Evolutionary conservation across 1,284 basidiomycete species (phyloP), one percentile per base, ranked within the genome.

Genomic region (Ceratobasidium sp.): DNA sequence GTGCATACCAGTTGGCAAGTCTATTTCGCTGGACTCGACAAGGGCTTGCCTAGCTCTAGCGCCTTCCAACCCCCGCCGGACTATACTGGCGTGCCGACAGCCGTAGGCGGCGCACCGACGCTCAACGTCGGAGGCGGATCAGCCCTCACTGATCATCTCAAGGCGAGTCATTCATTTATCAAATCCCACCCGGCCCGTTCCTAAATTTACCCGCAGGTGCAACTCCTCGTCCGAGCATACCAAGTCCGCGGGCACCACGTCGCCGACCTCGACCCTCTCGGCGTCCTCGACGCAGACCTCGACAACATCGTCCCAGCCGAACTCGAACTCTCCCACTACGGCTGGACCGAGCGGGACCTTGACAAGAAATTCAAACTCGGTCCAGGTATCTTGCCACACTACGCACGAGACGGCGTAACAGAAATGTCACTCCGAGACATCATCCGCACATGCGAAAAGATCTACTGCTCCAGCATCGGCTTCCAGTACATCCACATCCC

Each of bases 401-500:
- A 98, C 85, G 93, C 93, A 23, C 93, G 90, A 7, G 95, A 95
- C 82, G 95, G 95, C 81, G 87, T 90, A 67, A 93, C 92, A 84
- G 93, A 95, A 77, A 95, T 99, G 94, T 92, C 94, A 40, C 89
- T 99, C 61, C 89, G 96, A 58, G 95, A 99, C 82, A 96, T 99
- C 84, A 96, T 99, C 85, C 93, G 94, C 81, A 91, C 95, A 13
- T 93, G 96, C 87, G 95, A 94, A 87, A 92, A 94, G 80, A 97
- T 99, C 82, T 99, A 99, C 87, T 99, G 97, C 96, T 84, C 96
- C 81, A 93, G 94, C 83, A 91, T 99, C 82, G 98, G 98, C 82
- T 93, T 97, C 77, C 97, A 99, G 85, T 99, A 99, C 86, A 91
- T 99, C 71, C 98, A 99, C 87, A 99, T 99, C 80, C 95, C 97